phyloP scores from a whole-genome alignment of 106 monocot genomes.

The Dendrobium chrysotoxum region DNA sequence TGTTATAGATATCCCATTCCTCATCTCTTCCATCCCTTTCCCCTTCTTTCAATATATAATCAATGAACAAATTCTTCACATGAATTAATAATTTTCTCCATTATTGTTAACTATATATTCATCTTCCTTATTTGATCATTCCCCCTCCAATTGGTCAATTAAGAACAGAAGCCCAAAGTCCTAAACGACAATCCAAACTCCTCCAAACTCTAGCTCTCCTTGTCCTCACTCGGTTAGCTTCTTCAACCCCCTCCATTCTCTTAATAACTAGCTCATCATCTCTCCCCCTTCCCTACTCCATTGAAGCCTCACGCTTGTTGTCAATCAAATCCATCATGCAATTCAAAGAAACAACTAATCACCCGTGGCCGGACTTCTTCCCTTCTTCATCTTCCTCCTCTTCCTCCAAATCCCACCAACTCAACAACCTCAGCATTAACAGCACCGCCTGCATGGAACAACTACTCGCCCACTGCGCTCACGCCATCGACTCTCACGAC shows the following conservation, averaged over 20 bases:
- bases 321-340: conserved; percentile 46
- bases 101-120: too few species aligned
- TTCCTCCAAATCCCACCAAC: conserved; percentile 7
- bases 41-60: too few species aligned
- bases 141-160: neutral
- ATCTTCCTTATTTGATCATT: too few species aligned
- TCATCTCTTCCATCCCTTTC: too few species aligned
- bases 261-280: neutral
- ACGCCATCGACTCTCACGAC: conserved; percentile 78
- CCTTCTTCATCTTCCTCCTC: conserved; percentile 4
- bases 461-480: conserved; percentile 84
- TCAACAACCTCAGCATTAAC: conserved; percentile 24
- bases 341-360: conserved; percentile 21
- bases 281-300: neutral
- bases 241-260: neutral
- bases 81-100: too few species aligned
- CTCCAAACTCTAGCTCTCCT: neutral
- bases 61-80: too few species aligned
- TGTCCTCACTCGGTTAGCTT: neutral
- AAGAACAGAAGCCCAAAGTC: neutral
- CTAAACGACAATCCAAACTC: neutral
- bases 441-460: conserved; percentile 76
- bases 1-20: too few species aligned
- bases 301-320: too few species aligned
- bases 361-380: conserved; percentile 16